Evolutionary conservation across 2,329 filamentous ascomycete species (phyloP), one percentile per base, ranked within the genome.

Genomic region (Aspergillus ochraceus): DNA sequence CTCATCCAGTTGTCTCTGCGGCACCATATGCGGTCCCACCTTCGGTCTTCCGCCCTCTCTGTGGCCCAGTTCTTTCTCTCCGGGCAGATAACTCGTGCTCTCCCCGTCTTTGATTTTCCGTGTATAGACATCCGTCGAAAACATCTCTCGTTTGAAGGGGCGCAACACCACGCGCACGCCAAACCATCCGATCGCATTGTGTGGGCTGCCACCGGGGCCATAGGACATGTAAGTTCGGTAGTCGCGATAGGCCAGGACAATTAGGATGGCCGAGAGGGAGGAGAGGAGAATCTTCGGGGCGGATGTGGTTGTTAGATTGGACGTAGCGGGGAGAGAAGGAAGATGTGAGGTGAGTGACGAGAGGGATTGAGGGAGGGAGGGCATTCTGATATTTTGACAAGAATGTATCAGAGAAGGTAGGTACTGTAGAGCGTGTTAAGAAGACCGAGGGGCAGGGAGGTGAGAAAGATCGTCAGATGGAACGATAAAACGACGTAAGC

Each of bases 181-280:
- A 12, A 76, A 49, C 73, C 74, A 78, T 50, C 76, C 76, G 26
- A 73, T 32, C 12, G 70, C 39, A 60, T 78, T 77, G 57, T 74
- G 68, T 2, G 75, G 75, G 2, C 70, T 56, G 0, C 76, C 76
- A 6, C 75, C 75, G 1, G 67, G 71, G 1, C 76, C 75, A 47
- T 77, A 73, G n/a, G 69, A 69, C 12, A 69, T 61, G 63, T 73
- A 79, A 30, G 64, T 64, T n/a, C 60, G 64, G 60, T 77, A 79
- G 60, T 78, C 72, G 54, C 68, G 70, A 50, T 72, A 72, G 11
- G 63, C 60, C 30, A 55, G 60, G 3, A 63, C 64, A 4, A 69
- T 20, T 0, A 65, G 30, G n/a, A 61, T 60, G 19, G 60, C 54
- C 9, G 67, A 60, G 55, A 65, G 49, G 32, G 66, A 53, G 17